Evolutionary conservation across 148 eudicot species (phyloP).

Genomic region (Rhododendron ovatum): DNA sequence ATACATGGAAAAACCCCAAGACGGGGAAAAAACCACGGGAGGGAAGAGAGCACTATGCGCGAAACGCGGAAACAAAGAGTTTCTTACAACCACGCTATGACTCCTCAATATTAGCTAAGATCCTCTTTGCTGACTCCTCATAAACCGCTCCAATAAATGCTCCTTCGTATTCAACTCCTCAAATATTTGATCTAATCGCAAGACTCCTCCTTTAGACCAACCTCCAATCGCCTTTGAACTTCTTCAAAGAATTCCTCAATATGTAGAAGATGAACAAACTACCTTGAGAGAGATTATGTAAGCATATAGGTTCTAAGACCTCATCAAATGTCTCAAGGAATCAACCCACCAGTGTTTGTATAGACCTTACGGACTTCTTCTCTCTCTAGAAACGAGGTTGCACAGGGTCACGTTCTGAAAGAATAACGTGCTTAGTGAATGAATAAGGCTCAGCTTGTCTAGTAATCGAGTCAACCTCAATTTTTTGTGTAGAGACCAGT

Average conservation of each 20-base stretch:
- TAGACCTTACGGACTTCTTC: no score
- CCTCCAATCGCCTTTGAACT: background rate
- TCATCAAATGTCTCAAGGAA: background rate
- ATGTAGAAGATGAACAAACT: background rate
- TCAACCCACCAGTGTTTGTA: no score
- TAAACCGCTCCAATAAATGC: background rate
- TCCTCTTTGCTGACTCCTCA: background rate
- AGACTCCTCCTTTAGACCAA: background rate
- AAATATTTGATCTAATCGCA: background rate
- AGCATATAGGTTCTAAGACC: background rate
- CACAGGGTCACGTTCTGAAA: no score
- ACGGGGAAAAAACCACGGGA: background rate
- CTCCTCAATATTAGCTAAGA: no score
- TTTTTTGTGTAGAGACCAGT: no score
- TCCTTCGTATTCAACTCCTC: background rate
- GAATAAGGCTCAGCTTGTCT: no score
- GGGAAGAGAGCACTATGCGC: background rate
- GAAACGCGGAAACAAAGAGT: background rate
- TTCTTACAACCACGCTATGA: background rate
- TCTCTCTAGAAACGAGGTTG: no score
- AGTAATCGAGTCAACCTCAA: no score
- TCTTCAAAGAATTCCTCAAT: background rate
- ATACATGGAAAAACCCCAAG: background rate
- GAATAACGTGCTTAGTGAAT: no score
- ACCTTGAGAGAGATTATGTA: background rate